phyloP scores from a whole-genome alignment of 495 filamentous ascomycete species.

The Aspergillus sparsus region DNA sequence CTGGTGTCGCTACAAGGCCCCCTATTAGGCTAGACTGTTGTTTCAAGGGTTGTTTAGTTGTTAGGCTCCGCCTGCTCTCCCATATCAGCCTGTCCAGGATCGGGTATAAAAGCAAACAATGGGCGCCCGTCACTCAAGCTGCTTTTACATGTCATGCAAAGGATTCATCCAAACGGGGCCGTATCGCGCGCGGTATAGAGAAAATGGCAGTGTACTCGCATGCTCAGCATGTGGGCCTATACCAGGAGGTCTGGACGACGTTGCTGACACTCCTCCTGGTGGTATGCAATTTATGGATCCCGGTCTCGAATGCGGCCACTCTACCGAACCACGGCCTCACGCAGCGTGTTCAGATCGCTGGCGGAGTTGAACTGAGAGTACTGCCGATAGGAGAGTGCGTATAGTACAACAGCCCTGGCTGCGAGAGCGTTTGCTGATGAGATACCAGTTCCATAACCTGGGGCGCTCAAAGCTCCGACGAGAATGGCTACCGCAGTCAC shows the following conservation, averaged over 20 bases:
- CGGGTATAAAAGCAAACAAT: not conserved
- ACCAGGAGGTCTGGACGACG: not conserved
- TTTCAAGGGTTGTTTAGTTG: not conserved
- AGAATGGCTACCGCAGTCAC: conserved; percentile 1
- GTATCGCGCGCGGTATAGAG: not conserved
- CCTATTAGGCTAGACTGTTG: not conserved
- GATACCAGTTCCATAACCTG: not conserved
- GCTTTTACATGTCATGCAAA: not conserved
- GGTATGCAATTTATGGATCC: too few relatives aligned
- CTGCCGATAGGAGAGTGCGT: too few relatives aligned
- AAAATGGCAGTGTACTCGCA: not conserved
- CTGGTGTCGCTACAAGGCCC: not conserved
- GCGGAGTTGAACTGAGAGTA: too few relatives aligned
- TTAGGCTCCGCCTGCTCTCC: not conserved
- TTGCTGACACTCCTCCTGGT: not conserved
- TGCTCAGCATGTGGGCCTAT: not conserved
- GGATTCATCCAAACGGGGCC: not conserved
- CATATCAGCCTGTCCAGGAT: not conserved
- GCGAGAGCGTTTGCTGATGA: not conserved
- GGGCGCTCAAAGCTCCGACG: not conserved
- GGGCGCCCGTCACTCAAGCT: not conserved
- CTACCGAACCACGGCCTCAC: too few relatives aligned
- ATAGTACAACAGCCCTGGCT: too few relatives aligned
- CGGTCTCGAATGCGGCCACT: too few relatives aligned
- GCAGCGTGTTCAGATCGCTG: too few relatives aligned